Percentiles rank a stretch among this genome's conserved stretches.
Evolutionary conservation across 2,329 filamentous ascomycete genomes (phyloP).

Genomic region (Lachnellula occidentalis): DNA sequence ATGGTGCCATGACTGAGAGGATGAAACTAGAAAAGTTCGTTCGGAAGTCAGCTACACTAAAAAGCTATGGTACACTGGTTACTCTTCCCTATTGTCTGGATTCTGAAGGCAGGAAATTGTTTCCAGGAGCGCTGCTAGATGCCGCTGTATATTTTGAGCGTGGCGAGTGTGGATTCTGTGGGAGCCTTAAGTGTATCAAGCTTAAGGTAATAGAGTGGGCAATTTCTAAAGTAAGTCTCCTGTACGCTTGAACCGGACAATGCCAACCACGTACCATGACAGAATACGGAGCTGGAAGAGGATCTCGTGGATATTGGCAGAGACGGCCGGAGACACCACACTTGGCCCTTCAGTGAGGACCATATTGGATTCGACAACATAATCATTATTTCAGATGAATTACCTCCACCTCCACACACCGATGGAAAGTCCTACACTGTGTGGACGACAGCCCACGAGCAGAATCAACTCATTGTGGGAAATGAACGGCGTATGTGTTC

Average conservation of each 20-base stretch:
- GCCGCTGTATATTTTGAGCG: conserved; percentile 4
- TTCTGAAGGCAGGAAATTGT: neutral
- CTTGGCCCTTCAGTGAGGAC: neutral
- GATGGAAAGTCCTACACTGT: conserved; percentile 7
- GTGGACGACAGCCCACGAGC: conserved; percentile 10
- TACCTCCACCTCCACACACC: neutral
- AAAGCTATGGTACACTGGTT: conserved; percentile 9
- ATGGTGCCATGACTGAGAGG: conserved; percentile 4
- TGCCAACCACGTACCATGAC: neutral
- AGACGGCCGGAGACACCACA: conserved; percentile 1
- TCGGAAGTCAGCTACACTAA: conserved; percentile 3
- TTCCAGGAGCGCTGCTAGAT: neutral
- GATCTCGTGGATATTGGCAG: conserved; percentile 1
- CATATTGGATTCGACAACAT: conserved; percentile 8
- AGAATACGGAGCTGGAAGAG: conserved; percentile 2
- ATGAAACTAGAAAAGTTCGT: conserved; percentile 6
- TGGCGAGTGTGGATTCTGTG: neutral
- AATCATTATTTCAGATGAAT: conserved; percentile 13
- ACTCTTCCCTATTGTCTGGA: neutral
- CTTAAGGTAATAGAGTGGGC: conserved; percentile 12
- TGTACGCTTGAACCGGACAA: neutral
- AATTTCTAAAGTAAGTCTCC: conserved; percentile 8
- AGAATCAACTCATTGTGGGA: conserved; percentile 2
- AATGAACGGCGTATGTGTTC: conserved; percentile 1
- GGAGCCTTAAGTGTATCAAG: neutral